Evolutionary conservation across 2,329 filamentous ascomycete genomes (phyloP), one percentile per base, ranked within the genome.

Genomic region (Colletotrichum shisoi): DNA sequence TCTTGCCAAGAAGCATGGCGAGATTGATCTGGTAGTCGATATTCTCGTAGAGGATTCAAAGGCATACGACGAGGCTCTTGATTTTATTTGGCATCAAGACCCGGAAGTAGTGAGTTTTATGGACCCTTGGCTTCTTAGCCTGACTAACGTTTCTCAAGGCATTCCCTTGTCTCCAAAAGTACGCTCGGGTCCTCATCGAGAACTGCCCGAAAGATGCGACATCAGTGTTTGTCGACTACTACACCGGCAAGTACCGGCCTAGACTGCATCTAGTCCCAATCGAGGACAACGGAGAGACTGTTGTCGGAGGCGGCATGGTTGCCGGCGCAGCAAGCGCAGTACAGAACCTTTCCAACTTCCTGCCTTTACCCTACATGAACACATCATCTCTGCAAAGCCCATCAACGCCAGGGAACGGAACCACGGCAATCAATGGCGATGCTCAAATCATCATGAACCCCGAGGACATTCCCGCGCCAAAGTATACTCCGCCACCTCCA

Each of bases 1-100:
- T 73, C 84, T 99, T 44, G 95, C 96, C 7, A 92, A 93, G 66
- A 94, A 97, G 77, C 94, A 99, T 74, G 91, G 92, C 6, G 95
- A 99, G 76, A 92, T 93, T 70, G 93, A 97, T 65, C 82, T 98
- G 67, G 95, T 99, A 0, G 92, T 98, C 4, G 94, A 97, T 75
- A 97, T 99, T 54, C 78, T 99, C 58, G 94, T 99, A 57, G 95
- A 99, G 75, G 94, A 99, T 73, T 93, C 94, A 0, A 95, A 96
- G 76, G 90, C 91, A 71, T 97, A 97, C 74, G 84, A 85, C 0
- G 93, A 97, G 74, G 94, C 95, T 0, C 82, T 99, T 15, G 88
- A 94, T 70, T 99, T 96, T 72, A 95, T 98, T 65, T 95, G 93
- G 87, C 89, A 91, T 15, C 81, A 97, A 62, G 91, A 96, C 57